These are phyloP conservation scores for Quercus agrifolia DNA, from an alignment of 306 rosid genomes.

Conservation along the genomic window DNA sequence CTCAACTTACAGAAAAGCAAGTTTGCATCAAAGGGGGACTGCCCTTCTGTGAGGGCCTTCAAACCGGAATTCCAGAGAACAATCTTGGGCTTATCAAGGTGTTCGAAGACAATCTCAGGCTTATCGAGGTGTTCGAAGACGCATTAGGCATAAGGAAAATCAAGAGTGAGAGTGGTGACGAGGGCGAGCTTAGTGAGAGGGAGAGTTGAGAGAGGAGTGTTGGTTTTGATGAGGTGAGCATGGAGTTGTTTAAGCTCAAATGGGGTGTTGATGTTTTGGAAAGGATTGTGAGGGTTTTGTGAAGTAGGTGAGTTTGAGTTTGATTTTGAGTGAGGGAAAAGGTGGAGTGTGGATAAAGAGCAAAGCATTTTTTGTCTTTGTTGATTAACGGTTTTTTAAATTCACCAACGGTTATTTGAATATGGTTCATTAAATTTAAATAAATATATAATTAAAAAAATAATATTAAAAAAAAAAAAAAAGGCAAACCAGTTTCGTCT, in stretches of 20 bases:
- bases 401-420: no score
- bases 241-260: slow-evolving; percentile 58
- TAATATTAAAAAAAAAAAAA: no score
- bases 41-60: slow-evolving; percentile 35
- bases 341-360: slow-evolving; percentile 1
- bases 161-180: slow-evolving; percentile 37
- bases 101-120: slow-evolving; percentile 25
- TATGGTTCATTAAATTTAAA: no score
- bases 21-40: slow-evolving; percentile 32
- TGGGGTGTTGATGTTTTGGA: slow-evolving; percentile 44
- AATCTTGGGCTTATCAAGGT: slow-evolving; percentile 9
- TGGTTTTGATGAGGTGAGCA: slow-evolving; percentile 45
- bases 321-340: slow-evolving; percentile 4
- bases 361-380: slow-evolving; percentile 15
- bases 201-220: slow-evolving; percentile 35
- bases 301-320: slow-evolving; percentile 1
- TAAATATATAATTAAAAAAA: no score
- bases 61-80: slow-evolving; percentile 43
- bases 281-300: slow-evolving; percentile 17
- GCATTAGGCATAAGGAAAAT: slow-evolving; percentile 31
- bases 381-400: no score
- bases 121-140: slow-evolving; percentile 21
- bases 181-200: slow-evolving; percentile 42
- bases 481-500: no score
- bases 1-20: slow-evolving; percentile 35